A percentile compares a stretch with the other conserved stretches of the same genome.
phyloP scores from a whole-genome alignment of 202 grass and related monocot species.

The Dendrocalamus latiflorus region DNA sequence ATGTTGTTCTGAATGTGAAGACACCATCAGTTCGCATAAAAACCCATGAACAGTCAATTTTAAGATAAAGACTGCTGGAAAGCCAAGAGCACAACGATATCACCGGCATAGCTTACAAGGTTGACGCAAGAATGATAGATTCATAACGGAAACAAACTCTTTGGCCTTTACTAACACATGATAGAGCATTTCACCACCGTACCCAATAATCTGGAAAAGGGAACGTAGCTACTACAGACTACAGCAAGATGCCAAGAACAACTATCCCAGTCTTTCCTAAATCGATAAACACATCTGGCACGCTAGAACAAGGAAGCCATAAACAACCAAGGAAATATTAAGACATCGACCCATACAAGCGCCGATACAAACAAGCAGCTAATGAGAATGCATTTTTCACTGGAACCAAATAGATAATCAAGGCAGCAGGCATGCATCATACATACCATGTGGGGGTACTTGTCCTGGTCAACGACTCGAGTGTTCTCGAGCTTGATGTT shows the following conservation, averaged over 20 bases:
- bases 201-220: not conserved
- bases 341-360: not conserved
- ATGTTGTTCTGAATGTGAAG: not conserved
- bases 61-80: not conserved
- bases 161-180: not conserved
- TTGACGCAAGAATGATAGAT: not conserved
- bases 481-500: slow-evolving; percentile 99
- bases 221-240: not conserved
- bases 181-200: not conserved
- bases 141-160: not conserved
- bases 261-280: not conserved
- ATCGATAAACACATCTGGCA: not conserved
- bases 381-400: not conserved
- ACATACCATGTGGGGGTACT: slow-evolving; percentile 97
- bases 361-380: not conserved
- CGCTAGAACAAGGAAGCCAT: not conserved
- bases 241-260: not conserved
- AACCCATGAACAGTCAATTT: not conserved
- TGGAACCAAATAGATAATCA: not conserved
- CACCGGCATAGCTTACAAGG: not conserved
- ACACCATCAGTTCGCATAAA: not conserved
- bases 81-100: not conserved
- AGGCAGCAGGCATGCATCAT: not conserved
- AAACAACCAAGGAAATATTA: not conserved
- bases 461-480: slow-evolving; percentile 79